Base-by-base conservation (phyloP, 176 grass and related monocot species). In the Carex scoparia region DNA sequence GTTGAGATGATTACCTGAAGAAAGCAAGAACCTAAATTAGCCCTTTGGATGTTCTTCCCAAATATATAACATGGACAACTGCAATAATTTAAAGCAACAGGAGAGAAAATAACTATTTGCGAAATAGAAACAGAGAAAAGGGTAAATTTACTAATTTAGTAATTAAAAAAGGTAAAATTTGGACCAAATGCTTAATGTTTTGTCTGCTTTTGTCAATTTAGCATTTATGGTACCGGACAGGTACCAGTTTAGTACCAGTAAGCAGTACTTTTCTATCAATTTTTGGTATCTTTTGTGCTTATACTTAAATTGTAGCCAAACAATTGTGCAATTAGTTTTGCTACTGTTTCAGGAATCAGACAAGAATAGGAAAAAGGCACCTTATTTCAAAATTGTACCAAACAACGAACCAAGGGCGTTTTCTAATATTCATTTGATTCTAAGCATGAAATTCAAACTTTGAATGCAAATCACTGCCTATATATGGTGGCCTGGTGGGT, bases 31-130 rank as follows among this genome's bases (percentile, higher is more conserved):
- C 95, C 95, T 13, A 98, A 87, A 84, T 92, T 94, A 80, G 93
- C 95, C 88, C 92, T 87, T 71, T 80, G 63, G 89, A 94, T 92
- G 93, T 95, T 98, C 86, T 92, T 93, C 75, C 95, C 95, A 73
- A 98, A 98, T 81, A 88, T 93, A 86, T 95, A 98, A 86, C 91
- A 98, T 54, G 95, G 95, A 19, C 93, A 94, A 74, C 95, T 98
- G 91, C 91, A 90, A 83, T 87, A 71, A 82, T 49, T 85, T 53
- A 79, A 79, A 89, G 27, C 64, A 57, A 85, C 81, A 23, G 18
- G 85, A 79, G 46, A 85, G 30, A 31, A 88, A 74, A 79, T 76
- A 57, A 83, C 35, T 33, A 87, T 23, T 70, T 7, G 5, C 54
- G 69, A 80, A 61, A 64, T 58, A 35, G 16, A 84, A 58, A 16